Evolutionary conservation across 176 grass and related monocot species (phyloP).

Genomic region (Carex parvula): DNA sequence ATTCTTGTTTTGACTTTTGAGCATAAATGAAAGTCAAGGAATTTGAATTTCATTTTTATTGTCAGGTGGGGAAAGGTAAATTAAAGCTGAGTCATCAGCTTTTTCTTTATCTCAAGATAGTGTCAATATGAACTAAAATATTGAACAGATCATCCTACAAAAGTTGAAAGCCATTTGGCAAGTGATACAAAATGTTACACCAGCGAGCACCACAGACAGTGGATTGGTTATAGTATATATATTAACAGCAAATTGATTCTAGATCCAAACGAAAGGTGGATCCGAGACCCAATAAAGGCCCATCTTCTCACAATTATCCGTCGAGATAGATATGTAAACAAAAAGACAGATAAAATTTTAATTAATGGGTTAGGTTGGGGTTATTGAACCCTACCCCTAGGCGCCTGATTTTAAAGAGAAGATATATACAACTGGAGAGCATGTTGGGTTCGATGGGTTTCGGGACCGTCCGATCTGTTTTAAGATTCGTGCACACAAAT

Average conservation of each 20-base stretch:
- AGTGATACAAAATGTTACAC: not conserved
- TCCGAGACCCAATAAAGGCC: slow-evolving; percentile 9
- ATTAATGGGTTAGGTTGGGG: slow-evolving; percentile 1
- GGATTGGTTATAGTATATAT: not conserved
- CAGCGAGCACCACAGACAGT: not conserved
- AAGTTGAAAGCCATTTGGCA: not conserved
- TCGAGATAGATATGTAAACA: not conserved
- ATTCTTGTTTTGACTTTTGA: not conserved
- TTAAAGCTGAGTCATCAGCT: not conserved
- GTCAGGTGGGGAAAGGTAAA: not conserved
- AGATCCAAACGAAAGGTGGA: not conserved
- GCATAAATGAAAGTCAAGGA: not conserved
- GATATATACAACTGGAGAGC: not conserved
- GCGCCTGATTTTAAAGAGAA: not conserved
- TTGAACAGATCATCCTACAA: not conserved
- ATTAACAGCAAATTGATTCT: not conserved
- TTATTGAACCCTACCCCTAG: not conserved
- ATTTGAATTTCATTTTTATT: slow-evolving; percentile 5
- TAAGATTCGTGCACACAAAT: too few species aligned
- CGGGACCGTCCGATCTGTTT: too few species aligned
- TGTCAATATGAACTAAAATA: not conserved
- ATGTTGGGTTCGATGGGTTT: too few species aligned
- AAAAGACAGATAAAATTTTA: not conserved
- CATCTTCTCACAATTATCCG: not conserved
- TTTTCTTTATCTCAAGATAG: not conserved